phyloP scores from a whole-genome alignment of 1,284 basidiomycete species.

The Kalmanozyma brasiliensis region DNA sequence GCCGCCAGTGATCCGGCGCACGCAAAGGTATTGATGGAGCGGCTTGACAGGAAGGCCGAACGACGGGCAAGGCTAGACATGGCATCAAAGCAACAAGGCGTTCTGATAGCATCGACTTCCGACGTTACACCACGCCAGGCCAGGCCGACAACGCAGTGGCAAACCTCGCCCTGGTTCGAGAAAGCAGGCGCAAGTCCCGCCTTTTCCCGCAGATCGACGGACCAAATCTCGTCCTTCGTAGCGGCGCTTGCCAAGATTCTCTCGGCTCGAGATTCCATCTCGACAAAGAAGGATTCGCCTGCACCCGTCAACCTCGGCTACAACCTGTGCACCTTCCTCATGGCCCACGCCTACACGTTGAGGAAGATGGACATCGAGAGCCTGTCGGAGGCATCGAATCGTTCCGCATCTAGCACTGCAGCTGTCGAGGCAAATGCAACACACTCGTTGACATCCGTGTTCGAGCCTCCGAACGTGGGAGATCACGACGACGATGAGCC shows the following conservation, averaged over 20 bases:
- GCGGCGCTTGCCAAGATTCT: slow-evolving; percentile 10
- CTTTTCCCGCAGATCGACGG: background rate
- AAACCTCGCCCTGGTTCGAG: slow-evolving; percentile 28
- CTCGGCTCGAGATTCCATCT: background rate
- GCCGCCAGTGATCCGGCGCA: slow-evolving; percentile 25
- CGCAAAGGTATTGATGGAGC: slow-evolving; percentile 25
- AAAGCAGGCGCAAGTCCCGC: slow-evolving; percentile 5
- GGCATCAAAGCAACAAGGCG: background rate
- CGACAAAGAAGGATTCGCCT: background rate
- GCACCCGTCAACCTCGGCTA: slow-evolving; percentile 21
- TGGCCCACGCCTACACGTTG: slow-evolving; percentile 52
- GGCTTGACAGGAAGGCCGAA: slow-evolving; percentile 28
- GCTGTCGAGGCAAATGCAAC: no score
- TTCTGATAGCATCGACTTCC: background rate
- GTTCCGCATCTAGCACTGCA: no score
- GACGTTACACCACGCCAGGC: background rate
- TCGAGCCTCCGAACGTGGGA: background rate
- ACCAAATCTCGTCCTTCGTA: slow-evolving; percentile 11
- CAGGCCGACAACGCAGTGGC: slow-evolving; percentile 7
- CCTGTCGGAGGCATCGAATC: slow-evolving; percentile 9
- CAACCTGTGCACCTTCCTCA: slow-evolving; percentile 46
- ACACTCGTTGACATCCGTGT: no score
- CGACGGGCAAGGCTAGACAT: background rate
- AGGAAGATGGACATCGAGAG: slow-evolving; percentile 43
- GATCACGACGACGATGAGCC: slow-evolving; percentile 35